Evolutionary conservation across 1,284 basidiomycete species (phyloP), one percentile per base, ranked within the genome.

Genomic region (Irpex sp.): DNA sequence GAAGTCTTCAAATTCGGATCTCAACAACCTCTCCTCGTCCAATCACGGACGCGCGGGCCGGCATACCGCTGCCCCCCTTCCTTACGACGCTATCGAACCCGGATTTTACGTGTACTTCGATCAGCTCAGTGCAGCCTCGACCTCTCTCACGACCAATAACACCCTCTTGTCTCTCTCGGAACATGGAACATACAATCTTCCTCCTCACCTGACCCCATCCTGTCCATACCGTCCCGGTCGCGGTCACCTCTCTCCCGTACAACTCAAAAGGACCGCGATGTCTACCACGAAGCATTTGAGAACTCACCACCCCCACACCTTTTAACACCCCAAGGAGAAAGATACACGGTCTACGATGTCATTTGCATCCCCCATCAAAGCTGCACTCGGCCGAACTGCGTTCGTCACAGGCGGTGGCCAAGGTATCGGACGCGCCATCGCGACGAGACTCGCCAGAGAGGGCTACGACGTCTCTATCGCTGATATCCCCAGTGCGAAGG

Each of bases 341-440:
- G 1, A 47, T 13, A 54, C 3, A 56, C 54, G 21, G 2, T 47
- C 37, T 31, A n/a, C 38, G 8, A 63, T 63, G 62, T 19, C 62
- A 40, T 59, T 66, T 59, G 71, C 67, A 5, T 72, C 72, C 37
- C 69, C 73, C 17, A 59, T 75, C 49, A 75, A 75, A 64, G 68
- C 73, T 36, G 69, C 74, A 7, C 66, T 74, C 55, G 70, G 70
- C 19, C 70, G 72, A 60, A 71, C 71, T 62, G 79, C 78, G 7
- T 75, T 80, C 70, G 70, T 80, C 51, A 81, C 79, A 0, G 78
- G 79, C 21, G 76, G 74, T 5, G 76, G 73, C 3, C 78, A 78
- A 68, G 80, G 80, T 48, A 79, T 81, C 60, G 80, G 81, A 5
- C 74, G 73, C 49, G 76, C 79, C 61, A 79, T 81, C 65, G 75